Base-by-base conservation (phyloP, 305 asterid genomes). In the Solanum aculeatissimum region DNA sequence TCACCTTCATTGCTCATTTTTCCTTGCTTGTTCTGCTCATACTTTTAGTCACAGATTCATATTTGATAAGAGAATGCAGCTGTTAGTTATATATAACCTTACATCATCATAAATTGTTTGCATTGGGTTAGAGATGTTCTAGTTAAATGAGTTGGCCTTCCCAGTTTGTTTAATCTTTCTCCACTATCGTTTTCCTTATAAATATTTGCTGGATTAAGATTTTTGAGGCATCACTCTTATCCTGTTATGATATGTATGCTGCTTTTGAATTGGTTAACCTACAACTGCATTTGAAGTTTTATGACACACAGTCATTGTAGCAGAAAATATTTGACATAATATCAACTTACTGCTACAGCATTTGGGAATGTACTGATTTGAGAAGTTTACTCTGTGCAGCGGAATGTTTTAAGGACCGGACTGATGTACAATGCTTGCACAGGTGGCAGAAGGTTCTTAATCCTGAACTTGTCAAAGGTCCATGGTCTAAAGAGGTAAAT, bases 361-460 rank as follows among this genome's bases (percentile, higher is more conserved):
- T 78, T 78, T 27, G 43, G 80, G 27, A 68, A 29, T 13, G 43
- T 72, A 58, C 79, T 87, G 75, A 83, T 32, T 49, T 55, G 66
- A 85, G 65, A 47, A 47, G 32, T 79, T 60, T 87, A 51, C 87
- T 85, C 57, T 86, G 80, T 89, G 75, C 83, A 97, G 99, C 99
- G 90, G 99, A 94, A 91, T 94, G 98, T 89, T 95, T 97, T 92
- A 94, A 93, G 92, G 99, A 95, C 86, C 93, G 99, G 80, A 94
- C 99, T 63, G 99, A 95, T 94, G 99, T 95, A 70, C 99, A 97
- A 90, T 97, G 99, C 91, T 89, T 97, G 77, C 99, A 97, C 89
- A 90, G 99, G 91, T 97, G 99, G 99, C 99, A 97, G 92, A 97
- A 97, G 90, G 99, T 97, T 91, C 98, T 97, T 80, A 94, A 97